Base-by-base conservation (phyloP, 768 basidiomycete species). In the Mycena belliarum region DNA sequence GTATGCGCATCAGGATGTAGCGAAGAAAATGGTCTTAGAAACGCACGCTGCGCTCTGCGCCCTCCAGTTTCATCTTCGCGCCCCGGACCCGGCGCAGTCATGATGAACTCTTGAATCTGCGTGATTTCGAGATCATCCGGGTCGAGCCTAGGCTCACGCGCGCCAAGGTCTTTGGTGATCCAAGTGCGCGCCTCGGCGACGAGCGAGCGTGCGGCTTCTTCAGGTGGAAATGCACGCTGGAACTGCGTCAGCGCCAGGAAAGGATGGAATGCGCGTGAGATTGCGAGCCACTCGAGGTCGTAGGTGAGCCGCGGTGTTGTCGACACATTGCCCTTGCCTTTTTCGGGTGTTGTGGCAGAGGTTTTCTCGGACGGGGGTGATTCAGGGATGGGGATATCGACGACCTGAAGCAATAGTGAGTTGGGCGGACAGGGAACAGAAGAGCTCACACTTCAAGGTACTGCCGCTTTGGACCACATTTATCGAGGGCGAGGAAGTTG, bases 221-320 rank as follows among this genome's bases (percentile, higher is more conserved):
- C 81, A 0, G 79, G 78, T 0, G 95, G 94, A 66, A 92, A 88
- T 1, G 76, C 63, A 3, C 70, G 70, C 63, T 89, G 91, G 0
- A 65, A 64, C 8, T 69, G 76, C 8, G 69, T 65, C 8, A 80
- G 79, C 2, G 89, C 87, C 60, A 98, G 81, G 73, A 82, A 88
- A 0, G 88, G 86, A 62, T 94, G 84, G 64, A 96, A 89, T 0
- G 93, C 93, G 10, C 91, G 89, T 9, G 86, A 86, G 66, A 99
- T 94, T 0, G 94, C 95, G 42, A 98, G 84, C 97, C 97, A 99
- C 69, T 94, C 86, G 1, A 88, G 87, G 67, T 98, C 95, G 72
- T 83, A 97, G 9, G 81, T 79, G 26, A 98, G 57, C 8, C 61
- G 66, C 2, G 64, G 63, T 6, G 81, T 78, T 3, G 42, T 24